Conservation (phyloP, 2,329 filamentous ascomycete species). For the Rhynchosporium secalis region DNA sequence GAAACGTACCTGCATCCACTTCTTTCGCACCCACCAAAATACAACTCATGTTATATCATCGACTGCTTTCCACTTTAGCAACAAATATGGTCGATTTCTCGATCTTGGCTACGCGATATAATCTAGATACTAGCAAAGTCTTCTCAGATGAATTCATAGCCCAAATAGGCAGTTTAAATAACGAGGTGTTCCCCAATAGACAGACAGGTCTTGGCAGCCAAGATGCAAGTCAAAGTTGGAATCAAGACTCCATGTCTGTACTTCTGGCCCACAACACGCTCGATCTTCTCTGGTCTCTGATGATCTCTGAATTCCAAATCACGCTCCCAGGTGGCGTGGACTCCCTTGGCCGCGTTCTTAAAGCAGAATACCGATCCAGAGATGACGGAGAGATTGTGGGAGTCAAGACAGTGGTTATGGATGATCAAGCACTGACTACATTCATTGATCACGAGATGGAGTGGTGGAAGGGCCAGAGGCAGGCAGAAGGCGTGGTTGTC, state of each 20-base stretch:
- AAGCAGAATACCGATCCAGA: slow-evolving; percentile 54
- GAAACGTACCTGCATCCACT: slow-evolving; percentile 59
- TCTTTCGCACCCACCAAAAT: slow-evolving; percentile 75
- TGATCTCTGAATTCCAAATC: slow-evolving; percentile 58
- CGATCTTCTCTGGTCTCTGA: slow-evolving; percentile 58
- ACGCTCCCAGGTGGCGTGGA: slow-evolving; percentile 50
- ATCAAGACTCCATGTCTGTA: slow-evolving; percentile 41
- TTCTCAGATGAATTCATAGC: slow-evolving; percentile 82
- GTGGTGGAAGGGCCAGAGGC: slow-evolving; percentile 84
- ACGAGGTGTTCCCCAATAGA: slow-evolving; percentile 60
- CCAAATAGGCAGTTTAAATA: slow-evolving; percentile 69
- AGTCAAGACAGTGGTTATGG: slow-evolving; percentile 64
- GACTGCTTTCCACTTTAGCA: slow-evolving; percentile 76
- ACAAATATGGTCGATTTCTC: slow-evolving; percentile 69
- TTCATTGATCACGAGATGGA: slow-evolving; percentile 71
- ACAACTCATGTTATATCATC: slow-evolving; percentile 88
- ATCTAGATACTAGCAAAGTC: slow-evolving; percentile 59
- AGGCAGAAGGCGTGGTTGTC: slow-evolving; percentile 72
- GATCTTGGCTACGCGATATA: slow-evolving; percentile 69
- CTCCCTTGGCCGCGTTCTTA: slow-evolving; percentile 57
- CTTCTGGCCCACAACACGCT: slow-evolving; percentile 61
- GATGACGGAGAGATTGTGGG: slow-evolving; percentile 54
- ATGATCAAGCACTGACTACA: slow-evolving; percentile 58
- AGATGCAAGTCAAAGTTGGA: slow-evolving; percentile 35
- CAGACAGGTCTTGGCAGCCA: slow-evolving; percentile 34